A percentile compares a stretch with the other conserved stretches of the same genome.
Conservation (phyloP, 1,284 basidiomycete genomes). For the Sporisorium scitamineum region DNA sequence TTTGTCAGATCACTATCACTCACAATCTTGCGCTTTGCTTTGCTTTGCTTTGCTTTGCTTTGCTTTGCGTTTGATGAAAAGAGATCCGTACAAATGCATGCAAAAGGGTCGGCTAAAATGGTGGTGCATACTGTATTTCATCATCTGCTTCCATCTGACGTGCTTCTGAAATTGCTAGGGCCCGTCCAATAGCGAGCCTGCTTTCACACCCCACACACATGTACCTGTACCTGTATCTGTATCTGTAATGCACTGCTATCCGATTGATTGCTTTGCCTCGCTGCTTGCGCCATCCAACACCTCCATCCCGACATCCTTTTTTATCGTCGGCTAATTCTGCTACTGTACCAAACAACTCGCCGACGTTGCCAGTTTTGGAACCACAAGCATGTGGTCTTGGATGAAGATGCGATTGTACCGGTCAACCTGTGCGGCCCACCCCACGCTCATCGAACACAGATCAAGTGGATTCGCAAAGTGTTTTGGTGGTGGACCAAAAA, state of each 20-base stretch:
- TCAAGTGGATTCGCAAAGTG: not conserved
- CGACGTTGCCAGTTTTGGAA: not conserved
- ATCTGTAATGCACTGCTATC: not conserved
- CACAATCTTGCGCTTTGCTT: not conserved
- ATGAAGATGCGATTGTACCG: not conserved
- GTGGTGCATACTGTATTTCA: slow-evolving; percentile 20
- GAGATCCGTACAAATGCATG: too few relatives aligned
- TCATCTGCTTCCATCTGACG: slow-evolving; percentile 36
- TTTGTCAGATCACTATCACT: not conserved
- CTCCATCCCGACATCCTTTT: not conserved
- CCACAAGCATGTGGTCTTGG: not conserved
- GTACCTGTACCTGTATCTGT: too few relatives aligned
- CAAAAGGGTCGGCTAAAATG: not conserved
- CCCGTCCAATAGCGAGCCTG: slow-evolving; percentile 19
- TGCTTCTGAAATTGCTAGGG: slow-evolving; percentile 7
- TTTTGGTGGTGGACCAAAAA: not conserved
- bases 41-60: too few relatives aligned
- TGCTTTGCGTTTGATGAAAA: too few relatives aligned
- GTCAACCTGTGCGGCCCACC: not conserved
- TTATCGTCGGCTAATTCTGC: not conserved
- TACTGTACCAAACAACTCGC: not conserved
- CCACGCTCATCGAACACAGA: not conserved
- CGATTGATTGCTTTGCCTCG: not conserved
- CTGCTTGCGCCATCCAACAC: slow-evolving; percentile 3
- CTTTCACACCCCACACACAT: slow-evolving; percentile 9